phyloP scores from a whole-genome alignment of 2,329 filamentous ascomycete genomes.

The Penicillium hesseltinei region DNA sequence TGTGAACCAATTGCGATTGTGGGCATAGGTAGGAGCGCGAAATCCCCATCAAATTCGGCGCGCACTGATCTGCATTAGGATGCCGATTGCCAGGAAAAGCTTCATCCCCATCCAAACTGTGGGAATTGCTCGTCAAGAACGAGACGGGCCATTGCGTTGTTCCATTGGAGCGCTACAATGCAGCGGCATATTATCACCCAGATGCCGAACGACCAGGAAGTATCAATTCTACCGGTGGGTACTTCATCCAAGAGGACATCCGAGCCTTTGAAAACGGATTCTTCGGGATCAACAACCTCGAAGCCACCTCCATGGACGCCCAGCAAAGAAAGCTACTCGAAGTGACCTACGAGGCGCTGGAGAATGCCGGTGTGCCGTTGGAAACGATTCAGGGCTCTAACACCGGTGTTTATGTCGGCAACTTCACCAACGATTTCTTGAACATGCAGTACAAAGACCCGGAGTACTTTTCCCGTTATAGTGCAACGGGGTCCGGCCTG shows the following conservation, averaged over 20 bases:
- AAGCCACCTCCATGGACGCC: conserved; percentile 7
- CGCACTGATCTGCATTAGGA: background rate
- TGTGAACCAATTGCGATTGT: background rate
- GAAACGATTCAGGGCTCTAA: background rate
- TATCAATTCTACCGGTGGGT: background rate
- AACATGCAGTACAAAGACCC: background rate
- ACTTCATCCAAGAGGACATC: conserved; percentile 2
- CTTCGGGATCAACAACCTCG: conserved; percentile 1
- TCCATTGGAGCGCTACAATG: background rate
- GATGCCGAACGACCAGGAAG: background rate
- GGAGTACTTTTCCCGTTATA: background rate
- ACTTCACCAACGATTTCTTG: conserved; percentile 2
- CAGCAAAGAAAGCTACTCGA: conserved; percentile 7
- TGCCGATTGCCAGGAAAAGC: background rate
- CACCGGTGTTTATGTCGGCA: conserved; percentile 1
- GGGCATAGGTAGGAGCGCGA: background rate
- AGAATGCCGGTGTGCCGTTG: background rate
- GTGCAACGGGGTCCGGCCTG: background rate
- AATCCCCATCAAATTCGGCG: background rate
- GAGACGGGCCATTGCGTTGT: background rate
- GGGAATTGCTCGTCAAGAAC: background rate
- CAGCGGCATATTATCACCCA: background rate
- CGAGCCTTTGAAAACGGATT: conserved; percentile 2
- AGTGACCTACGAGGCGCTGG: conserved; percentile 3
- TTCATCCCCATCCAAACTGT: background rate